Evolutionary conservation across 352 stramenopile species (phyloP), one percentile per base, ranked within the genome.

Genomic region (Globisporangium irregulare): DNA sequence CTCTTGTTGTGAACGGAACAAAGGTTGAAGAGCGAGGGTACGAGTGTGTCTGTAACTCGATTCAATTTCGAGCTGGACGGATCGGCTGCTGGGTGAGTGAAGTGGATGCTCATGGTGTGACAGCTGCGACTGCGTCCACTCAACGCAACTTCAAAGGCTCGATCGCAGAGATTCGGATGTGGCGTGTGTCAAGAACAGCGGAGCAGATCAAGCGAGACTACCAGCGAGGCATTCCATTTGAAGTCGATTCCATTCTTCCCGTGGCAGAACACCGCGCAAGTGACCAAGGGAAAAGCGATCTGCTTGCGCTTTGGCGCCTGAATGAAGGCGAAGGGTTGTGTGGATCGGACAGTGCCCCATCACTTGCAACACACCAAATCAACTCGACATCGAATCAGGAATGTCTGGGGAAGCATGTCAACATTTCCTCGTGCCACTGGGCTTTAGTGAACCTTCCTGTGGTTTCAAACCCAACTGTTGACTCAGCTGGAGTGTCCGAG

Each of bases 41-140:
- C 69, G 69, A 73, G 34, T 67, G 68, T n/a, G 70, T 91, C 14
- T 78, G 76, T 27, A 71, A 69, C 9, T 77, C 38, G 29, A 68
- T 94, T 14, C 75, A 78, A 0, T 86, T 93, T 38, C 80, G 83
- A 29, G 66, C 75, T 59, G 80, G 79, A 5, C 73, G 86, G 48
- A 72, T 94, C 12, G 88, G 88, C 6, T 93, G 86, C 36, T 96
- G 86, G 88, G 77, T 91, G 65, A 83, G 74, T 54, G 78, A 84
- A 36, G 55, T 77, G 7, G 76, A 84, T 43, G 66, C 73, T 20
- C 77, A 87, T 54, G 66, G 76, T 9, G 71, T 68, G 4, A 65
- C 76, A 5, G 56, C 79, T 14, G 73, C 72, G 4, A 81, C 69
- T 22, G 60, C 71, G 1, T 71, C 67, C 18, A 74, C 79, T 0